Evolutionary conservation across 2,329 filamentous ascomycete species (phyloP).

Genomic region (Achaetomium macrosporum): DNA sequence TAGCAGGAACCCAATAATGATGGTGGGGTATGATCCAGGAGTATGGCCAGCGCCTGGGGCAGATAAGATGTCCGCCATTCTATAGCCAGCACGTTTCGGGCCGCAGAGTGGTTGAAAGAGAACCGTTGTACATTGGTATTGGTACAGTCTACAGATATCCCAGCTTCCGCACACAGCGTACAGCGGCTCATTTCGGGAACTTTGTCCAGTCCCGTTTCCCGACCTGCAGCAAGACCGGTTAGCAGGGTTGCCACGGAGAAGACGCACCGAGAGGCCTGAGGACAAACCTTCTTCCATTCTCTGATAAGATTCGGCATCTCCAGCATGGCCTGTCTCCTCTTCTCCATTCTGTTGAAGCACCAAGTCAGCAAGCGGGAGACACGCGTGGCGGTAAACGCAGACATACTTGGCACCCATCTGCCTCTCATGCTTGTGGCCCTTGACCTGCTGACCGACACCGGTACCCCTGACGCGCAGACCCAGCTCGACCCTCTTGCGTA

Average conservation of each 20-base stretch:
- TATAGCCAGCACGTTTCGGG: background rate
- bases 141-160: conserved; percentile 23
- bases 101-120: background rate
- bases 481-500: conserved; percentile 67
- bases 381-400: background rate
- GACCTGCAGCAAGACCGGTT: conserved; percentile 37
- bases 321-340: conserved; percentile 86
- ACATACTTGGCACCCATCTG: conserved; percentile 67
- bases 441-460: conserved; percentile 85
- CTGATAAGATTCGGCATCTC: conserved; percentile 89
- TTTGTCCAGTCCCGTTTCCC: conserved; percentile 52
- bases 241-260: conserved; percentile 24
- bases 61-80: background rate
- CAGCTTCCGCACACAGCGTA: background rate
- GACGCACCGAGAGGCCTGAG: background rate
- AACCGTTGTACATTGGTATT: conserved; percentile 24
- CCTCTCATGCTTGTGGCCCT: conserved; percentile 91
- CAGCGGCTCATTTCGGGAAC: conserved; percentile 42
- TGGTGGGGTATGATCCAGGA: background rate
- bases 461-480: conserved; percentile 87
- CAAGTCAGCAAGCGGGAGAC: conserved; percentile 28
- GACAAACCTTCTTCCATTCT: conserved; percentile 82
- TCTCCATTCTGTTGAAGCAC: conserved; percentile 60
- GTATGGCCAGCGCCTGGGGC: background rate
- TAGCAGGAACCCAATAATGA: background rate